phyloP scores from a whole-genome alignment of 2,329 filamentous ascomycete species.

The Neurospora crassa region DNA sequence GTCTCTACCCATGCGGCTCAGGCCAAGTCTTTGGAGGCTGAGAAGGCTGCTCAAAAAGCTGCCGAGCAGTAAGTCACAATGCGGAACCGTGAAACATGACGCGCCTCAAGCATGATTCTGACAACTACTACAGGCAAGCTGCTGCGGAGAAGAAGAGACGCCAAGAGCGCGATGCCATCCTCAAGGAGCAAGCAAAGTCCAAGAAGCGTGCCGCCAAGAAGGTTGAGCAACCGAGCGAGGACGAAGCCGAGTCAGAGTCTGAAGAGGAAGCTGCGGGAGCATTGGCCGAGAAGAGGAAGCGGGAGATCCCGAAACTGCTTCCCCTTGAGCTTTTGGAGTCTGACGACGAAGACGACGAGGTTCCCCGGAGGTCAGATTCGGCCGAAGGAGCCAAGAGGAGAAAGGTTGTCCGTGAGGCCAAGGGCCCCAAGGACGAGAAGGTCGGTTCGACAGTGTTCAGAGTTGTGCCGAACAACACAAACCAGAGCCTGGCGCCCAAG shows the following conservation, averaged over 20 bases:
- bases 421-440: conserved; percentile 34
- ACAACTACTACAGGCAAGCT: conserved; percentile 31
- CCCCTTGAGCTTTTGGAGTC: conserved; percentile 47
- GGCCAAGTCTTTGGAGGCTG: conserved; percentile 34
- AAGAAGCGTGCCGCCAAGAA: conserved; percentile 29
- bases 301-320: conserved; percentile 34
- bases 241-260: conserved; percentile 14
- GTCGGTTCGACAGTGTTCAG: conserved; percentile 47
- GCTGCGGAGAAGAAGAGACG: conserved; percentile 44
- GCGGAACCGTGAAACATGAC: not conserved
- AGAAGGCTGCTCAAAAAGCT: conserved; percentile 37
- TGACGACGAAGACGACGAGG: conserved; percentile 31
- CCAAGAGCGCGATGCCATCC: conserved; percentile 41
- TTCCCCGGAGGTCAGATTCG: conserved; percentile 15
- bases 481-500: conserved; percentile 40
- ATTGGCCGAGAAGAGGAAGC: conserved; percentile 21
- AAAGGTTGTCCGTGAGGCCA: conserved; percentile 31
- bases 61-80: conserved; percentile 38
- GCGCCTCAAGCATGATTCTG: not conserved
- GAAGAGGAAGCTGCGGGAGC: conserved; percentile 9
- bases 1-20: conserved; percentile 44
- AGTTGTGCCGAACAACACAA: conserved; percentile 33
- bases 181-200: conserved; percentile 45
- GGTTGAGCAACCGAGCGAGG: conserved; percentile 15
- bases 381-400: conserved; percentile 29